phyloP scores from a whole-genome alignment of 2,329 filamentous ascomycete genomes.

The Penicillium digitatum region DNA sequence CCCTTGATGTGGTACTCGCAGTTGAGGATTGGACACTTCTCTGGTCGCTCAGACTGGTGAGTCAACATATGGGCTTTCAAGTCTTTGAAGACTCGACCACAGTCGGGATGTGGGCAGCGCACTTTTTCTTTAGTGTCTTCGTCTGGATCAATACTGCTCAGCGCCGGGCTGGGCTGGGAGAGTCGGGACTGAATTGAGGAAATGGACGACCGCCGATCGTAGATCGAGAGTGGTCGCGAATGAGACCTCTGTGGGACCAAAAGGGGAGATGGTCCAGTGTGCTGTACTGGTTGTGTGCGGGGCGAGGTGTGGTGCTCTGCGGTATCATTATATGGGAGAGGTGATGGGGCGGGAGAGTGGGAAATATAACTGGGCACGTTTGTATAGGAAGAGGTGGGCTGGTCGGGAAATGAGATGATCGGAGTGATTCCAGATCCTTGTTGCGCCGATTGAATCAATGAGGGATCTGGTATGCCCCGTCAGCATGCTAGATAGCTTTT shows the following conservation, averaged over 20 bases:
- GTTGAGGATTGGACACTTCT: slow-evolving; percentile 88
- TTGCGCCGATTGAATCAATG: slow-evolving; percentile 53
- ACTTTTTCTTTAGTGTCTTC: slow-evolving; percentile 63
- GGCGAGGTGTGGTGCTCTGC: slow-evolving; percentile 29
- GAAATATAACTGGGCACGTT: slow-evolving; percentile 29
- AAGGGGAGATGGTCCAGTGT: slow-evolving; percentile 58
- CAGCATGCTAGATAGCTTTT: slow-evolving; percentile 1
- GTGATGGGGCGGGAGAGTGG: slow-evolving; percentile 38
- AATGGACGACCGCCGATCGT: slow-evolving; percentile 62
- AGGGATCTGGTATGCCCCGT: slow-evolving; percentile 48
- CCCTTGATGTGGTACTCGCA: slow-evolving; percentile 92
- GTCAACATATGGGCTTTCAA: slow-evolving; percentile 93
- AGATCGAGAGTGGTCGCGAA: slow-evolving; percentile 47
- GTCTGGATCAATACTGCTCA: slow-evolving; percentile 58
- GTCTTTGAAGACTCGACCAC: slow-evolving; percentile 83
- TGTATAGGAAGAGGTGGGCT: slow-evolving; percentile 27
- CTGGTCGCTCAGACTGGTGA: slow-evolving; percentile 82
- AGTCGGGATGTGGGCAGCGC: slow-evolving; percentile 77
- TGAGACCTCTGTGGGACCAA: slow-evolving; percentile 55
- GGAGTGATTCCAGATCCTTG: slow-evolving; percentile 28
- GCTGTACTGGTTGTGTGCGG: slow-evolving; percentile 21
- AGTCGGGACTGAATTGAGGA: slow-evolving; percentile 66
- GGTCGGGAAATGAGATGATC: slow-evolving; percentile 35
- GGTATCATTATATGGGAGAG: slow-evolving; percentile 30
- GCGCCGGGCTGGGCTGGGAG: slow-evolving; percentile 56